Conservation (phyloP, 2,329 filamentous ascomycete species). For the Periconia macrospinosa region DNA sequence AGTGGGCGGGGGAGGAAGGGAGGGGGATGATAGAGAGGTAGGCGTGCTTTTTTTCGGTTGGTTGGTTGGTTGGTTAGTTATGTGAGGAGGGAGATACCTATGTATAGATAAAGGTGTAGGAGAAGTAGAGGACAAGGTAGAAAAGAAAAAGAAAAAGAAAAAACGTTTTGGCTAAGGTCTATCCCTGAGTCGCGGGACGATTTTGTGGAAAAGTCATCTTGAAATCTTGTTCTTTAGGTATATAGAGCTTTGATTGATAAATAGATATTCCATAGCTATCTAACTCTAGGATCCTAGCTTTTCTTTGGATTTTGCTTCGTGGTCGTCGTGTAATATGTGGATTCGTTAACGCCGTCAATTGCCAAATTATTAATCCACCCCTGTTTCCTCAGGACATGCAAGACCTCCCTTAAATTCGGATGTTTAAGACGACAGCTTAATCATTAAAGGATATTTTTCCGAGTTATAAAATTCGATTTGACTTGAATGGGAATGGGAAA, state of each 20-base stretch:
- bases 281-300: constrained; percentile 6
- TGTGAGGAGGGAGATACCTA: too few relatives aligned
- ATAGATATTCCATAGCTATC: constrained; percentile 5
- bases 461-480: constrained; percentile 2
- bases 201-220: constrained; percentile 4
- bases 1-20: too few relatives aligned
- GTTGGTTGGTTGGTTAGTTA: too few relatives aligned
- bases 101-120: too few relatives aligned
- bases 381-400: constrained; percentile 4
- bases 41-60: too few relatives aligned
- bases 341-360: constrained; percentile 5
- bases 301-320: constrained; percentile 3
- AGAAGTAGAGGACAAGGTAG: too few relatives aligned
- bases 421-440: constrained; percentile 1
- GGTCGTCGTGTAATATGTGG: constrained; percentile 3
- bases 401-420: constrained; percentile 3
- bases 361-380: constrained; percentile 4
- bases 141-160: too few relatives aligned
- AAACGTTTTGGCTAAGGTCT: too few relatives aligned
- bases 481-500: constrained; percentile 3
- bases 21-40: too few relatives aligned
- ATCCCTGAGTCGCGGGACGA: constrained; percentile 3
- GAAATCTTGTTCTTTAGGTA: constrained; percentile 1
- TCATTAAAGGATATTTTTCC: constrained; percentile 4
- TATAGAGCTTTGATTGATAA: constrained; percentile 2